Evolutionary conservation across 345 rosid species (phyloP), one percentile per base, ranked within the genome.

Genomic region (Carallia pectinifolia): DNA sequence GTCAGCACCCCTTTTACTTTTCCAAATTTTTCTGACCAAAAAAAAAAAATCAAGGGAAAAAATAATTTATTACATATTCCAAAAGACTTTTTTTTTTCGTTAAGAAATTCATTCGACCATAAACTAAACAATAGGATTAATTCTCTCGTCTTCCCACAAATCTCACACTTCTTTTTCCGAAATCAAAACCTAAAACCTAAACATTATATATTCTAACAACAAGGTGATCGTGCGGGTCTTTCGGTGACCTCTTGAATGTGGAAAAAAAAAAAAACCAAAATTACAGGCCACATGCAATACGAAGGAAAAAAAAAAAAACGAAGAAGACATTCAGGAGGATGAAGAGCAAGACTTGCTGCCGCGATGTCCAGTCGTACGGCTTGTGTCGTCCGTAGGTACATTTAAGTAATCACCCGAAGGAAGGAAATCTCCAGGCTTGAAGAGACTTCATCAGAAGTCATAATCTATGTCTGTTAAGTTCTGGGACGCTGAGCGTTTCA

Each of bases 381-480:
- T 55, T 55, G 55, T 68, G 52, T 73, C 68, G 17, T 39, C 71
- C 68, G 17, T 39, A 66, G 52, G 19, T 9, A 48, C 68, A 70
- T n/a, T 40, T 19, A 64, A 37, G 61, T 17, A 61, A 48, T 6
- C 56, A 62, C 66, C 69, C 65, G 65, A 18, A 8, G 50, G 62
- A 61, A 59, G 64, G 33, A 39, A 39, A 39, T 23, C 60, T 15
- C n/a, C 0, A 53, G 64, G 38, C 3, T 52, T 17, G 8, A n/a
- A 7, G n/a, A 47, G 34, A 13, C 40, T 18, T 30, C 19, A 54
- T 83, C 84, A 89, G 76, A 92, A 78, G 76, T 89, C 88, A 56
- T 91, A 92, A 78, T 94, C 97, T 64, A 94, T 86, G 75, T 94
- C 99, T 5, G 99, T 87, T 60, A 78, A 56, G 74, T 94, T 90